Evolutionary conservation across 78 protist genomes (phyloP), one percentile per base, ranked within the genome.

Genomic region (Dictyostelium brefeldianum): DNA sequence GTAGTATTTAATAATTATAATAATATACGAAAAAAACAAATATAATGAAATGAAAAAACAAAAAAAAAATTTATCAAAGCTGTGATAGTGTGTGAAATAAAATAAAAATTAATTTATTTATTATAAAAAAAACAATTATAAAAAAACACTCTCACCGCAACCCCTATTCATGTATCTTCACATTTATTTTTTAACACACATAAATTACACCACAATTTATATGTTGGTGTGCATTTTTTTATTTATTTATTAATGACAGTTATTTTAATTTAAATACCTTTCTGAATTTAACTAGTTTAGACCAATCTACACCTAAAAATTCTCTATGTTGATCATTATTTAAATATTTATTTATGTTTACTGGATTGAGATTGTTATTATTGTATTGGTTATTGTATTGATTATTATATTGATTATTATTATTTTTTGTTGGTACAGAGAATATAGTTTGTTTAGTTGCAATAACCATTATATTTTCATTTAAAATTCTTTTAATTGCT

Each of bases 371-470:
- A 31, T 51, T 41, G 15, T n/a, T 47, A 29, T 54, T 17, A 31
- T 57, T 22, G 67, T 41, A 4, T 2, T 73, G 10, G 20, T 54
- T 17, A 31, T 57, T 22, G 67, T 41, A 4, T 2, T 73, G 10
- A 12, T 73, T 41, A 5, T 73, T 43, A 11, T 71, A 12, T 43
- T 10, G 29, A 18, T 41, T 78, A 78, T 78, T 79, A 17, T 56
- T 79, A 22, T 54, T 41, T 6, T 7, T 53, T 0, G 15, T 27
- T 14, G 15, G 4, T 53, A 46, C 11, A 75, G 80, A 65, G 67
- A 87, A 75, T 9, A 87, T 87, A 1, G 92, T 8, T 50, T 87
- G 92, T 50, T 87, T 87, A 3, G 81, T 50, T 1, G 83, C 83
- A 0, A 87, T 36, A 5, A 87, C 64, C 4, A 64, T 31, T 11